These are phyloP conservation scores for Populus deltoides DNA, from an alignment of 345 rosid genomes.

Conservation along the genomic window DNA sequence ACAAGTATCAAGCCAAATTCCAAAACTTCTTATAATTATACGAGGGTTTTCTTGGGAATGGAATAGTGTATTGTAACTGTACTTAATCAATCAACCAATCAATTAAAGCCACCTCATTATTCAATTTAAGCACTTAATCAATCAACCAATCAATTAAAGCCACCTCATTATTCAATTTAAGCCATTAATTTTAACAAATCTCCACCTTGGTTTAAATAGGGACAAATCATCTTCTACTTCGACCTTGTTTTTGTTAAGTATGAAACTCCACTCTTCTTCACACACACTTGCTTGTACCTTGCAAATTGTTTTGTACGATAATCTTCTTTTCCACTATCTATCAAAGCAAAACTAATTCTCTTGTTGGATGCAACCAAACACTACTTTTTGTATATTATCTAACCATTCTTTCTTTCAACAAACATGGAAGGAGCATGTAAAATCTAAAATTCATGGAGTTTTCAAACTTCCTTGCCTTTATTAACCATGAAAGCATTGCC, in stretches of 20 bases:
- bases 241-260: not conserved
- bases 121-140: too few relatives aligned
- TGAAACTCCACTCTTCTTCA: not conserved
- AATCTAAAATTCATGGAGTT: not conserved
- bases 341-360: not conserved
- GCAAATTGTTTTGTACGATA: not conserved
- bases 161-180: not conserved
- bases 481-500: not conserved
- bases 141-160: not conserved
- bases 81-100: not conserved
- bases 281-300: not conserved
- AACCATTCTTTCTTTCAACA: not conserved
- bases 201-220: not conserved
- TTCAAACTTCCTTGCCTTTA: not conserved
- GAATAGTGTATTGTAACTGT: not conserved
- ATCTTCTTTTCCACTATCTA: not conserved
- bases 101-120: too few relatives aligned
- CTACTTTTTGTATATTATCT: not conserved
- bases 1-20: not conserved
- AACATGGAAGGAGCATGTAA: not conserved
- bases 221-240: not conserved
- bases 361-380: not conserved
- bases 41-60: not conserved
- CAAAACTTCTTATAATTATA: not conserved
- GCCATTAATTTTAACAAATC: not conserved